Conservation (phyloP, 495 filamentous ascomycete species). For the Entonaema liquescens region DNA sequence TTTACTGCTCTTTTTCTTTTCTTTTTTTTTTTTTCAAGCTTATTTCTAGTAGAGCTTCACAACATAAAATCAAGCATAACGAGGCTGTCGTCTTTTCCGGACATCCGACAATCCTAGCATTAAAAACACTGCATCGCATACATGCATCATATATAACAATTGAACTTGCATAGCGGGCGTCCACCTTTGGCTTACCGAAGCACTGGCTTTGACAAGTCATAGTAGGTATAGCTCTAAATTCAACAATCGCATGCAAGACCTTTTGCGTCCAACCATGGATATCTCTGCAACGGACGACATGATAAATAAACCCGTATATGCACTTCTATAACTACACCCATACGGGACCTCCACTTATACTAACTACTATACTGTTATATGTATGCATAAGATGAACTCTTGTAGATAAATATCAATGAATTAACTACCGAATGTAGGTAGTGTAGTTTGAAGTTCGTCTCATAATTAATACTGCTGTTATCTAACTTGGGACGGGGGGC, state of each 20-base stretch:
- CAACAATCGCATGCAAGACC: background rate
- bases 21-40: background rate
- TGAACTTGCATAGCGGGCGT: background rate
- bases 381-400: background rate
- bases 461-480: background rate
- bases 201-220: background rate
- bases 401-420: background rate
- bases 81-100: background rate
- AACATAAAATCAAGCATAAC: background rate
- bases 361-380: background rate
- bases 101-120: slow-evolving; percentile 3
- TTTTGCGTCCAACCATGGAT: background rate
- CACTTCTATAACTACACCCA: background rate
- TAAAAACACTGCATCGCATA: background rate
- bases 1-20: no score
- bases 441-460: background rate
- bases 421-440: background rate
- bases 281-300: background rate
- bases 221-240: background rate
- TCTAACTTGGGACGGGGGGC: slow-evolving; percentile 9
- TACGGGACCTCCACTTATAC: no score
- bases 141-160: background rate
- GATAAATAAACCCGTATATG: background rate
- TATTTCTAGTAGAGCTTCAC: background rate
- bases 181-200: background rate